These are phyloP conservation scores for Vachellia collinsii DNA, from an alignment of 306 rosid species.

Conservation along the genomic window DNA sequence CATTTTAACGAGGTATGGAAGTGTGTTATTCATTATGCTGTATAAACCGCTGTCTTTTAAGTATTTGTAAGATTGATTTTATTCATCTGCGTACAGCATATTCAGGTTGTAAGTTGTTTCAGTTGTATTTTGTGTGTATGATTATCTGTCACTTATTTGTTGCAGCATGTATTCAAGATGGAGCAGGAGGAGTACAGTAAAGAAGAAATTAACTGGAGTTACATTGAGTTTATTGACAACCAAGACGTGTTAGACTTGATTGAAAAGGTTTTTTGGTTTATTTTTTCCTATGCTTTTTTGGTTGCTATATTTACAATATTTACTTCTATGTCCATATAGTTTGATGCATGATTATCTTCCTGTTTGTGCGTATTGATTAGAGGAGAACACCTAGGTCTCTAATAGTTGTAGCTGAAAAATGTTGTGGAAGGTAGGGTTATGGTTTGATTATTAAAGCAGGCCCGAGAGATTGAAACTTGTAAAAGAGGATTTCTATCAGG, in stretches of 20 bases:
- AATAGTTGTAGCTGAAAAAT: constrained; percentile 27
- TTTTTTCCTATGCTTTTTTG: constrained; percentile 5
- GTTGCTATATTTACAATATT: constrained; percentile 9
- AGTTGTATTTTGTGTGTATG: constrained; percentile 15
- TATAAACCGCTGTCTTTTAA: constrained; percentile 16
- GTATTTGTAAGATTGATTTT: neutral
- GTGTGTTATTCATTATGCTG: neutral
- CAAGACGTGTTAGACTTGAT: constrained; percentile 96
- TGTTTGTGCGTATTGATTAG: constrained; percentile 27
- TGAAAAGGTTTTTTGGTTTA: constrained; percentile 71
- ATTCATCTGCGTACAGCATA: constrained; percentile 21
- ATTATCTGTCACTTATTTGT: constrained; percentile 30
- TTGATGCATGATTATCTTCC: constrained; percentile 25
- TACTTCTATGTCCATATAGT: neutral
- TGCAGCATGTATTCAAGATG: constrained; percentile 99
- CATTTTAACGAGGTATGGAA: constrained; percentile 91
- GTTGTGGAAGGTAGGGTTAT: neutral
- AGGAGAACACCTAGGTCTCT: constrained; percentile 11
- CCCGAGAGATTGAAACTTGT: constrained; percentile 27
- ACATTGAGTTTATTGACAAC: constrained; percentile 96
- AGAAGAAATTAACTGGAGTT: constrained; percentile 99
- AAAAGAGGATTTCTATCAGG: constrained; percentile 6
- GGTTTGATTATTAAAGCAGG: neutral
- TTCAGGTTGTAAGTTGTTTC: constrained; percentile 11
- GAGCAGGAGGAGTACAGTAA: constrained; percentile 96